Evolutionary conservation across 2,329 filamentous ascomycete genomes (phyloP).

Genomic region (Monilinia laxa): DNA sequence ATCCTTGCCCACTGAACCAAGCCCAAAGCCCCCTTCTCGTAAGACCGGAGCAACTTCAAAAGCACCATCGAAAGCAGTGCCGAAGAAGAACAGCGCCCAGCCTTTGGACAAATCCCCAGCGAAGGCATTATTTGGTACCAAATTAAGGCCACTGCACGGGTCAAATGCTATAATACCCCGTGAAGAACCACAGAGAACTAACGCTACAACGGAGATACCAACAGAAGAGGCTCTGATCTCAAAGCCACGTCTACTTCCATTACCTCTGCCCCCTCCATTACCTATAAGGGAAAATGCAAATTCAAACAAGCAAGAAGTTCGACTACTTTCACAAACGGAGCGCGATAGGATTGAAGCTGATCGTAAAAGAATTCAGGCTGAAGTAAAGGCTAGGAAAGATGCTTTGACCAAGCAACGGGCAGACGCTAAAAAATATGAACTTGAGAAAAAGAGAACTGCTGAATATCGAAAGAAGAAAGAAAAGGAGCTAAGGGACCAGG

Average conservation of each 20-base stretch:
- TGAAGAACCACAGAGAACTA: neutral
- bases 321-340: slow-evolving; percentile 18
- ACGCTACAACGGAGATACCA: neutral
- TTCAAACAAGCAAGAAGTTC: neutral
- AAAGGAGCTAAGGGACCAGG: neutral
- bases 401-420: neutral
- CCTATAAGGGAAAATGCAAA: too few species aligned
- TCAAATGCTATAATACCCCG: too few species aligned
- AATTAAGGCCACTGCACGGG: slow-evolving; percentile 4
- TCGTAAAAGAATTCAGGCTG: neutral
- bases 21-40: neutral
- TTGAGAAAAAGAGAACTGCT: slow-evolving; percentile 1
- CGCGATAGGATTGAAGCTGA: slow-evolving; percentile 1
- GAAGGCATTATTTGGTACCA: neutral
- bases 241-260: neutral
- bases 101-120: neutral
- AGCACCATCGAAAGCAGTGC: neutral
- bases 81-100: neutral
- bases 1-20: neutral
- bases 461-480: slow-evolving; percentile 3
- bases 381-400: slow-evolving; percentile 1
- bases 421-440: neutral
- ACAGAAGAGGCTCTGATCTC: neutral
- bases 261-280: neutral
- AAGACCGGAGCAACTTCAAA: neutral